These are phyloP conservation scores for Lyophyllum decastes DNA, from an alignment of 768 basidiomycete genomes.

Conservation along the genomic window DNA sequence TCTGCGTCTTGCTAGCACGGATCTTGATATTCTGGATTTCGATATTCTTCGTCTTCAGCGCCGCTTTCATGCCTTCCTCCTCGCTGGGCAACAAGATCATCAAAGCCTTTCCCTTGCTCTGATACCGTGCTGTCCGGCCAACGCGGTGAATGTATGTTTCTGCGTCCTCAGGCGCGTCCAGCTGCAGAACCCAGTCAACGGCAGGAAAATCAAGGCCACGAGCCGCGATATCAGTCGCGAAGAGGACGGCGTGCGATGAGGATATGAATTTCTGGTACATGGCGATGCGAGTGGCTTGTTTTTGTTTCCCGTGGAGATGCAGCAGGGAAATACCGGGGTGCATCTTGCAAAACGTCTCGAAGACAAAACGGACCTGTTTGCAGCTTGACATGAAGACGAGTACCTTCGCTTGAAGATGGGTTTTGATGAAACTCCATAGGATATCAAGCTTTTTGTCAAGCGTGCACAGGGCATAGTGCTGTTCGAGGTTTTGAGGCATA, in stretches of 20 bases:
- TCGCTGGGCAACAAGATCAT: conserved; percentile 87
- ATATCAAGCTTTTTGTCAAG: conserved; percentile 89
- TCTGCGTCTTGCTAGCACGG: conserved; percentile 81
- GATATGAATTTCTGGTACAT: conserved; percentile 85
- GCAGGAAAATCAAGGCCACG: conserved; percentile 96
- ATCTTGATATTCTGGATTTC: conserved; percentile 82
- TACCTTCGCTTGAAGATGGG: conserved; percentile 86
- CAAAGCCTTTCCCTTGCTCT: conserved; percentile 84
- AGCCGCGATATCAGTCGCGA: conserved; percentile 96
- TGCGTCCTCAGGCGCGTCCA: conserved; percentile 95
- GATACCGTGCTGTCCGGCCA: conserved; percentile 92
- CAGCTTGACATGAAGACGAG: conserved; percentile 94
- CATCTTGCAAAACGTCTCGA: conserved; percentile 93
- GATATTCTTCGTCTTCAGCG: conserved; percentile 73
- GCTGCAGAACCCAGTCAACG: conserved; percentile 95
- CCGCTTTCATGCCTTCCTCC: conserved; percentile 84
- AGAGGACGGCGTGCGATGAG: conserved; percentile 80
- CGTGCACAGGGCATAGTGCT: conserved; percentile 82
- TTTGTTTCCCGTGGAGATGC: conserved; percentile 95
- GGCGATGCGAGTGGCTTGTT: conserved; percentile 83
- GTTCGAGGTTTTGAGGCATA: conserved; percentile 81
- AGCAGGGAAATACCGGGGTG: conserved; percentile 94
- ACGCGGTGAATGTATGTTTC: conserved; percentile 98
- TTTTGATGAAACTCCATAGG: conserved; percentile 94
- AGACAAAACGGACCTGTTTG: conserved; percentile 97